Base-by-base conservation (phyloP, 257 asterid species). In the Linaria vulgaris region DNA sequence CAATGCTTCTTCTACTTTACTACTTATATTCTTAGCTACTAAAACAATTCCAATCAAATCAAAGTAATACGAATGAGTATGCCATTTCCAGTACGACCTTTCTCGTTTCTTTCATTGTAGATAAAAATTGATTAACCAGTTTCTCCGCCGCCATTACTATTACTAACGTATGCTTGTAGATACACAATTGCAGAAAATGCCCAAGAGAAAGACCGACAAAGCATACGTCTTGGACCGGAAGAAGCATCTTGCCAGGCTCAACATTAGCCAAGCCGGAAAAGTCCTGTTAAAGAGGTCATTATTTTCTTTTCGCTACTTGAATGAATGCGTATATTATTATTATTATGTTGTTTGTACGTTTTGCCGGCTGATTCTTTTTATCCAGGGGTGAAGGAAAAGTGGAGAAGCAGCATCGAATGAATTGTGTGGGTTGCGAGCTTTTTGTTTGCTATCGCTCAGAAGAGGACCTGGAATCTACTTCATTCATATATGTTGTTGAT, bases 151-250 rank as follows among this genome's bases (percentile, higher is more conserved):
- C 76, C 68, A 63, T 23, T 51, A 58, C 37, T 30, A n/a, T n/a
- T 56, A 63, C 89, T 83, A 71, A 86, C 72, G 67, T 54, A 46
- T 70, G 44, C 66, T 57, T 82, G 65, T 84, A 94, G 99, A 94
- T 81, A 87, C 88, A 12, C 99, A 94, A 80, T 85, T 94, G 90
- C 99, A 94, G 95, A 94, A 90, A 86, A 90, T 94, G 91, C 97
- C 99, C 22, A 90, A 90, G 76, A 75, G 99, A 71, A 94, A 90
- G 78, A 94, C 99, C 6, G 99, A 94, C 81, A 87, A 85, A 61
- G 83, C 99, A 23, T 94, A 94, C 77, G 99, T 87, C 63, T 71
- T 94, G 90, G 96, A 94, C 82, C 84, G 78, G 78, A 84, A 76
- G 66, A 78, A 90, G 73, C 90, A 90, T 77, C 94, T 94, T 47